Percentiles rank a stretch among this genome's conserved stretches.
phyloP scores from a whole-genome alignment of 345 rosid species.

The Citrus medica region DNA sequence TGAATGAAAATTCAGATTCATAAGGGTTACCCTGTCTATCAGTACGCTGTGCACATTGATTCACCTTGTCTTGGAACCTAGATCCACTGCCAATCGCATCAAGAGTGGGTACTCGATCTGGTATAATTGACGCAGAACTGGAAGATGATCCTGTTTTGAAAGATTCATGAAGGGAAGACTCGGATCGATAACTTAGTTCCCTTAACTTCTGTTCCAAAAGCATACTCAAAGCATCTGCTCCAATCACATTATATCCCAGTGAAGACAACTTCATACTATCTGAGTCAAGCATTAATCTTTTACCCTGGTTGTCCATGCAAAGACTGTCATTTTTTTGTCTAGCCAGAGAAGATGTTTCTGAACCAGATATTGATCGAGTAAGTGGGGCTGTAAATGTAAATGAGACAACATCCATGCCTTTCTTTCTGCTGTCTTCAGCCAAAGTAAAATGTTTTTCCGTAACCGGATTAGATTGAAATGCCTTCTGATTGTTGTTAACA shows the following conservation, averaged over 20 bases:
- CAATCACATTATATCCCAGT: conserved; percentile 54
- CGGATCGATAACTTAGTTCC: conserved; percentile 59
- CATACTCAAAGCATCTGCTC: conserved; percentile 74
- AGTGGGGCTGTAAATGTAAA: conserved; percentile 82
- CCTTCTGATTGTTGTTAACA: conserved; percentile 33
- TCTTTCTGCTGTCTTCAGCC: conserved; percentile 58
- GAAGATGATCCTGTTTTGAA: conserved; percentile 31
- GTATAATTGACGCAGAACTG: conserved; percentile 29
- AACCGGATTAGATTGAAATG: conserved; percentile 25
- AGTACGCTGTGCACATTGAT: conserved; percentile 1
- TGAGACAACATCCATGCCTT: conserved; percentile 75
- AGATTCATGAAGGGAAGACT: conserved; percentile 46
- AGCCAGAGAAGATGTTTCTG: conserved; percentile 34
- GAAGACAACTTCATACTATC: conserved; percentile 48
- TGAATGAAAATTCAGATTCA: conserved; percentile 24
- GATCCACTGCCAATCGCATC: conserved; percentile 17
- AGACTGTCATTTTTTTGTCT: conserved; percentile 21
- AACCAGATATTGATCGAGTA: conserved; percentile 34
- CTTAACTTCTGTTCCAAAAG: conserved; percentile 85
- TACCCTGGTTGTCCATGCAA: conserved; percentile 35
- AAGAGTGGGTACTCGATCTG: conserved; percentile 18
- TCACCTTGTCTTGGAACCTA: conserved; percentile 15
- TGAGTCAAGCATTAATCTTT: conserved; percentile 44
- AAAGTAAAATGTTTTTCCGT: conserved; percentile 34
- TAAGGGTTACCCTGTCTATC: conserved; percentile 21